These are phyloP conservation scores for Paramarasmius palmivorus DNA, from an alignment of 1,284 basidiomycete species.

Conservation along the genomic window DNA sequence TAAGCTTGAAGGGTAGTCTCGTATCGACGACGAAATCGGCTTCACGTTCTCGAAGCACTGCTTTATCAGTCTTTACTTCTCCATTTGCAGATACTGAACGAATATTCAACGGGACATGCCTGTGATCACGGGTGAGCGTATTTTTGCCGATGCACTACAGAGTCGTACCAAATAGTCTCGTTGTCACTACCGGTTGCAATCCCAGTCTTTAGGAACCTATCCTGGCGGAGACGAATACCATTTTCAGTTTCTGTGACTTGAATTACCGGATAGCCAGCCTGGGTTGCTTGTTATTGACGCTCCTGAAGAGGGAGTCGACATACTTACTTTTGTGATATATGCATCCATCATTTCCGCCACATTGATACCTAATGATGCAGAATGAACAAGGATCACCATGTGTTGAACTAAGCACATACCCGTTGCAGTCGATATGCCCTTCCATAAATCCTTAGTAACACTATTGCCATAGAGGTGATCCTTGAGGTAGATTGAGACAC, in stretches of 20 bases:
- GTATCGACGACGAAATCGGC: constrained; percentile 69
- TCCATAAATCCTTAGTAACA: constrained; percentile 89
- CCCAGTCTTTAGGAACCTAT: constrained; percentile 91
- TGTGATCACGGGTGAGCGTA: constrained; percentile 25
- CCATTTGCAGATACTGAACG: constrained; percentile 64
- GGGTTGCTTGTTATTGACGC: background rate
- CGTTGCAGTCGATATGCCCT: constrained; percentile 63
- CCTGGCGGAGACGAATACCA: constrained; percentile 81
- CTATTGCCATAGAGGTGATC: constrained; percentile 79
- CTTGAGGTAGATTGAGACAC: constrained; percentile 92
- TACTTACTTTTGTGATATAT: constrained; percentile 84
- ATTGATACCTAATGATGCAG: constrained; percentile 55
- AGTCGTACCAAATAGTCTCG: constrained; percentile 81
- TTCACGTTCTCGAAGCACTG: constrained; percentile 74
- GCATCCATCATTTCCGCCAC: constrained; percentile 86
- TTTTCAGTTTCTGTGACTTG: constrained; percentile 79
- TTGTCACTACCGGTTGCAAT: constrained; percentile 82
- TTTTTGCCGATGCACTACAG: constrained; percentile 5
- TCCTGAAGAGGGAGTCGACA: constrained; percentile 11
- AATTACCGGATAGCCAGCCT: constrained; percentile 88
- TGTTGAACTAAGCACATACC: no score
- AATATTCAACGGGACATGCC: constrained; percentile 82
- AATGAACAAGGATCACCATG: no score
- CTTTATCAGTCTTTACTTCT: constrained; percentile 61
- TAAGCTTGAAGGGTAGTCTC: constrained; percentile 81